Evolutionary conservation across 257 asterid genomes (phyloP).

Genomic region (Solanum pimpinellifolium): DNA sequence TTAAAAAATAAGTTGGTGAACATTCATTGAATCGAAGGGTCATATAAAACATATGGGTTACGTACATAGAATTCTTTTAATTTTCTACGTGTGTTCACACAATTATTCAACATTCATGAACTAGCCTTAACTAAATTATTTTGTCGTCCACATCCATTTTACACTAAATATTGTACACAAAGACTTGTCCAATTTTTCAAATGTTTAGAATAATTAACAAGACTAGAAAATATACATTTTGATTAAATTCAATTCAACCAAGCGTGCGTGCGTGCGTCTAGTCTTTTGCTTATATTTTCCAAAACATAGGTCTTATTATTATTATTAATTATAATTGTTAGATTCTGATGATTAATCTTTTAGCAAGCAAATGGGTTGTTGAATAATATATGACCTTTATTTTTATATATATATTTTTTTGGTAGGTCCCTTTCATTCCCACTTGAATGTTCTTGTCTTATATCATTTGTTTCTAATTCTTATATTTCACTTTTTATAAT

Average conservation of each 20-base stretch:
- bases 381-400: not conserved
- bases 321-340: not conserved
- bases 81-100: slow-evolving; percentile 1
- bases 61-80: not conserved
- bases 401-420: not conserved
- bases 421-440: not conserved
- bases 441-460: not conserved
- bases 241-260: not conserved
- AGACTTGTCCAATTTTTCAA: not conserved
- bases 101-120: not conserved
- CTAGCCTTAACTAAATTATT: not conserved
- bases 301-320: not conserved
- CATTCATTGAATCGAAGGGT: slow-evolving; percentile 12
- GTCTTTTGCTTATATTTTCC: not conserved
- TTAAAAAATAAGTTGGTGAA: not conserved
- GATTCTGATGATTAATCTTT: not conserved
- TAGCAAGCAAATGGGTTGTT: not conserved
- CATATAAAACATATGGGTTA: not conserved
- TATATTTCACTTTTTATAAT: not conserved
- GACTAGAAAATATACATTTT: not conserved
- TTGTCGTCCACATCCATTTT: not conserved
- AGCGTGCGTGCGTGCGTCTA: not conserved
- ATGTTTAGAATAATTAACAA: not conserved
- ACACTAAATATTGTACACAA: not conserved
- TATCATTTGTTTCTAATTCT: not conserved